Evolutionary conservation across 2,329 filamentous ascomycete genomes (phyloP), one percentile per base, ranked within the genome.

Genomic region (Sporothrix curviconia): DNA sequence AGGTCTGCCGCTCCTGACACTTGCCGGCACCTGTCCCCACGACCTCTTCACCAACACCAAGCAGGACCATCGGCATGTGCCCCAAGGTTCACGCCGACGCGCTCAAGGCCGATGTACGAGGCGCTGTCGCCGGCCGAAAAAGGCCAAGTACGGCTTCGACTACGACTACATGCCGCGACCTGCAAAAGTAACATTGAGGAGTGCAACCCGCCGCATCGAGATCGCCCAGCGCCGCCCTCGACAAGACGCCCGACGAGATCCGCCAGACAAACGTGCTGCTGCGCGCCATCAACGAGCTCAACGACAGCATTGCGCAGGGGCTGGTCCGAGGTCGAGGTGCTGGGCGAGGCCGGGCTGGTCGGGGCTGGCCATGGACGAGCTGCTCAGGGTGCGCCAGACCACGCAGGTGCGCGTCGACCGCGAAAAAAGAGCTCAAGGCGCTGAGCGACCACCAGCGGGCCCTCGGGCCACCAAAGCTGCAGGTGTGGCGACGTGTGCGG

Each of bases 31-130:
- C 59, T 99, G 94, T 72, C 94, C 94, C 1, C 92, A 97, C 78
- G 94, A 99, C 70, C 90, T 99, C 68, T 99, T 99, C 81, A 99
- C 92, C 64, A 99, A 99, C 76, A 99, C 94, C 46, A 97, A 96
- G 77, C 92, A 97, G 79, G 94, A 99, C 71, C 82, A n/a, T 97
- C 34, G 94, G 94, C 2, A 82, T 85, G 0, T 99, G 94, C 69
- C 83, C 89, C 51, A 94, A 92, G 70, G 82, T 92, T 25, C 94
- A 99, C 75, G 89, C 84, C 50, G 92, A 96, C 70, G 84, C 85
- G 12, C 80, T 97, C 63, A 96, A 96, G 73, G 78, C 85, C 49
- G 92, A 99, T n/a, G 70, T 99, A 94, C 72, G 88, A 95, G 65
- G 79, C 76, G 1, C 83, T 94, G 0, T 76, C 87, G 4, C 77